Evolutionary conservation across 2,329 filamentous ascomycete genomes (phyloP).

Genomic region (Claviceps africana): DNA sequence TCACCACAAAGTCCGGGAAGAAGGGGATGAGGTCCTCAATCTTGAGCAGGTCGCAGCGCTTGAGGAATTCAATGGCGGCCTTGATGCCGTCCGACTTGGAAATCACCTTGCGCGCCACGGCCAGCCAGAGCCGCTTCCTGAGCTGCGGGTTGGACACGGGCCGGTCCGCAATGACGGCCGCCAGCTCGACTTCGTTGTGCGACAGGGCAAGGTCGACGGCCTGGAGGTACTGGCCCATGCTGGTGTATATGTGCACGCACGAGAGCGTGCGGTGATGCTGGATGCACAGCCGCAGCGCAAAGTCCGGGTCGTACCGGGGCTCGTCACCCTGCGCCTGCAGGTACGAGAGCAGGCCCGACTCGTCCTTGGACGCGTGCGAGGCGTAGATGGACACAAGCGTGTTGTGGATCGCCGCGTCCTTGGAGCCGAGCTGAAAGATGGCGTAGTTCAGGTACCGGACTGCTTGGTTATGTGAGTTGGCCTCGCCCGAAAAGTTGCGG

Average conservation of each 20-base stretch:
- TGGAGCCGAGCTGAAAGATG: constrained; percentile 71
- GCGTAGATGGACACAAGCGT: constrained; percentile 94
- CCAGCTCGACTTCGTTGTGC: constrained; percentile 79
- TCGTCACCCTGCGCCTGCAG: constrained; percentile 81
- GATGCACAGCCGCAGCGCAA: constrained; percentile 88
- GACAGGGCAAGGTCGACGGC: constrained; percentile 86
- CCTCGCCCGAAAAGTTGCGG: constrained; percentile 49
- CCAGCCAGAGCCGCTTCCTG: constrained; percentile 89
- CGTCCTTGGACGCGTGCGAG: constrained; percentile 67
- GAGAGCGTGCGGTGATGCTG: constrained; percentile 85
- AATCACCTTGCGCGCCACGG: constrained; percentile 89
- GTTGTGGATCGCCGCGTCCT: constrained; percentile 84
- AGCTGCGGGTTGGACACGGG: constrained; percentile 65
- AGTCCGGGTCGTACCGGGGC: constrained; percentile 84
- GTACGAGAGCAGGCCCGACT: constrained; percentile 74
- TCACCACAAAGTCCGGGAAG: constrained; percentile 96
- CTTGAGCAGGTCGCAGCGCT: constrained; percentile 76
- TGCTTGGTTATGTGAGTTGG: constrained; percentile 71
- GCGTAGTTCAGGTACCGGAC: constrained; percentile 87
- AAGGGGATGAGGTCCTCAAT: constrained; percentile 97
- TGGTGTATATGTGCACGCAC: constrained; percentile 93
- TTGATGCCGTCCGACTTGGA: constrained; percentile 77
- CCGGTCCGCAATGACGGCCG: constrained; percentile 75
- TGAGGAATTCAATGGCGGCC: constrained; percentile 82
- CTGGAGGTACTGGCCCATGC: constrained; percentile 87